Percentiles rank a stretch among this genome's conserved stretches.
Conservation (phyloP, 1,139 yeast species). For the Lodderomyces orthopsilosis region DNA sequence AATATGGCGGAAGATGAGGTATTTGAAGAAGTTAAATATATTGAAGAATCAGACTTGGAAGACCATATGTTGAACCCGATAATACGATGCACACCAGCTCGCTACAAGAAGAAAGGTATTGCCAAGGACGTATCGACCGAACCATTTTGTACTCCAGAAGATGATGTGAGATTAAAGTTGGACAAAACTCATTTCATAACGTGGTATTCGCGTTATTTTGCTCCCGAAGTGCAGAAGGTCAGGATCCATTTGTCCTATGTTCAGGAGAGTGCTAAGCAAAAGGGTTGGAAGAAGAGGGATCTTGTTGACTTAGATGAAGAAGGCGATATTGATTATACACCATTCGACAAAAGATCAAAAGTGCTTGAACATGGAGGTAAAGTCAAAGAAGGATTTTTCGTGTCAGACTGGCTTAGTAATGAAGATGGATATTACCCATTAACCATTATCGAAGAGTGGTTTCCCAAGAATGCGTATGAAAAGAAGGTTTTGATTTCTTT, state of each 20-base stretch:
- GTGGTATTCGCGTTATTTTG: slow-evolving; percentile 70
- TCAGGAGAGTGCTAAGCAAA: slow-evolving; percentile 50
- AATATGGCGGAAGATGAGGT: slow-evolving; percentile 61
- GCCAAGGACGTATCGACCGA: slow-evolving; percentile 56
- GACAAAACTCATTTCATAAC: slow-evolving; percentile 71
- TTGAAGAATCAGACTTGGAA: slow-evolving; percentile 61
- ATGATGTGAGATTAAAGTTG: slow-evolving; percentile 50
- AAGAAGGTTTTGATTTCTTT: slow-evolving; percentile 56
- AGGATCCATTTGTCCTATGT: slow-evolving; percentile 66
- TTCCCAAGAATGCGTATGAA: slow-evolving; percentile 48
- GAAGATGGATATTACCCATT: slow-evolving; percentile 64
- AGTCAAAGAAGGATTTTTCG: slow-evolving; percentile 52
- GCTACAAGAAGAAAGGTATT: slow-evolving; percentile 62
- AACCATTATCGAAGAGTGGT: slow-evolving; percentile 59
- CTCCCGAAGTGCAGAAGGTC: slow-evolving; percentile 52
- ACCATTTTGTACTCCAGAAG: slow-evolving; percentile 83
- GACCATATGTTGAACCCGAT: slow-evolving; percentile 72
- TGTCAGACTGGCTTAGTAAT: slow-evolving; percentile 70
- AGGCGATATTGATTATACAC: slow-evolving; percentile 3
- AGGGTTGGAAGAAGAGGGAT: slow-evolving; percentile 50
- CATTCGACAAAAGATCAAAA: slow-evolving; percentile 27
- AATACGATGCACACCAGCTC: slow-evolving; percentile 80
- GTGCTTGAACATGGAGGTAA: slow-evolving; percentile 40
- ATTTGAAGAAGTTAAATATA: slow-evolving; percentile 50
- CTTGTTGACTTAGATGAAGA: slow-evolving; percentile 16